A percentile compares a stretch with the other conserved stretches of the same genome.
Conservation (phyloP, 352 stramenopile genomes). For the Phytophthora litchii region DNA sequence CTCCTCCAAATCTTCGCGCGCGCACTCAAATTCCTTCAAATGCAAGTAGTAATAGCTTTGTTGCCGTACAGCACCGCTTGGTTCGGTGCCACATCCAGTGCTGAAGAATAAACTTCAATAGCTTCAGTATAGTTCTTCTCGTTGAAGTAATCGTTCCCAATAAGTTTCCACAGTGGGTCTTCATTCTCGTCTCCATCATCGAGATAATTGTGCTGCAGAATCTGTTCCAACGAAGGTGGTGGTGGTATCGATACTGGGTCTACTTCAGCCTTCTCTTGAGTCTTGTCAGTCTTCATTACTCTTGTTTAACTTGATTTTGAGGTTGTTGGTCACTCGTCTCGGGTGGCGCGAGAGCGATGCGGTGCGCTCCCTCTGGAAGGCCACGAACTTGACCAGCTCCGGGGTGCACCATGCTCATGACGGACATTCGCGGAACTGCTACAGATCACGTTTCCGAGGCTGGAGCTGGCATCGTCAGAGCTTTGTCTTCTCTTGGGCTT, state of each 20-base stretch:
- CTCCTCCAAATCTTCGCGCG: slow-evolving; percentile 42
- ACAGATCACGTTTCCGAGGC: no score
- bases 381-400: slow-evolving; percentile 42
- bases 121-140: slow-evolving; percentile 41
- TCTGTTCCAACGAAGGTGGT: slow-evolving; percentile 25
- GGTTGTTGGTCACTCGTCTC: background rate
- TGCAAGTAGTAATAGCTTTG: slow-evolving; percentile 37
- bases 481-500: no score
- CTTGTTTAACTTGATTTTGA: slow-evolving; percentile 1
- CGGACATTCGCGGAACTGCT: no score
- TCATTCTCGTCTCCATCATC: slow-evolving; percentile 28
- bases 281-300: no score
- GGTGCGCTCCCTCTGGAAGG: slow-evolving; percentile 35
- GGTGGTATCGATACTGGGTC: slow-evolving; percentile 8
- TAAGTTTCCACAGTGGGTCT: slow-evolving; percentile 35
- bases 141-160: slow-evolving; percentile 43
- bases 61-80: slow-evolving; percentile 44
- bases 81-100: slow-evolving; percentile 28
- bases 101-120: slow-evolving; percentile 38
- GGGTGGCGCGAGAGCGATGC: background rate
- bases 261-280: background rate
- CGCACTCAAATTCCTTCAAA: slow-evolving; percentile 35
- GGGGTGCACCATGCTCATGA: slow-evolving; percentile 52
- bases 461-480: no score
- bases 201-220: slow-evolving; percentile 35